These are phyloP conservation scores for Xylaria grammica DNA, from an alignment of 495 filamentous ascomycete genomes.

Conservation along the genomic window DNA sequence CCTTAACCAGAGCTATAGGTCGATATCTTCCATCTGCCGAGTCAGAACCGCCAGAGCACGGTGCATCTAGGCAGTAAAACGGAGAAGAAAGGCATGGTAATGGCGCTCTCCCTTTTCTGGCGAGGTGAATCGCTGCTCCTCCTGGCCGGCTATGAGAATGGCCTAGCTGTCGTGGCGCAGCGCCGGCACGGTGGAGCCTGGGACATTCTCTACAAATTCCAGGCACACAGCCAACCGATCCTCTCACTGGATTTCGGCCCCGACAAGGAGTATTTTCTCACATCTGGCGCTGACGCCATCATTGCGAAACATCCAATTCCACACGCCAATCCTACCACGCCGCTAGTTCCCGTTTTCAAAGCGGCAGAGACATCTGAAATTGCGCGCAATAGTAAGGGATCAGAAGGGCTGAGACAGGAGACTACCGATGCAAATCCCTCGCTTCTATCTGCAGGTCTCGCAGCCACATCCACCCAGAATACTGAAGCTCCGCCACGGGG, in stretches of 20 bases:
- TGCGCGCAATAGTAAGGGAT: constrained; percentile 3
- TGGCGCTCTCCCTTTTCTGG: constrained; percentile 74
- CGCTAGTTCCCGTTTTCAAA: constrained; percentile 12
- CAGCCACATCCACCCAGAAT: constrained; percentile 23
- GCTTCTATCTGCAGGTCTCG: constrained; percentile 35
- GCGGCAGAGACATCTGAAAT: not conserved
- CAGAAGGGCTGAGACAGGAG: not conserved
- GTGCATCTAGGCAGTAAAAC: constrained; percentile 59
- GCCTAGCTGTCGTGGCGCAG: constrained; percentile 66
- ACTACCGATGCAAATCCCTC: constrained; percentile 22
- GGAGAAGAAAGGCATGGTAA: constrained; percentile 84
- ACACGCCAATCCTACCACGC: constrained; percentile 7
- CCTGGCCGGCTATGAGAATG: constrained; percentile 86
- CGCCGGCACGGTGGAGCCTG: constrained; percentile 50
- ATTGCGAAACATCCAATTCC: constrained; percentile 61
- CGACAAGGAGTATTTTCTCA: constrained; percentile 66
- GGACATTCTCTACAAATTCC: constrained; percentile 66
- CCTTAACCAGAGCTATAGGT: constrained; percentile 52
- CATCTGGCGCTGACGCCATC: constrained; percentile 77
- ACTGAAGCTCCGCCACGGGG: constrained; percentile 12
- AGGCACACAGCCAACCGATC: constrained; percentile 81
- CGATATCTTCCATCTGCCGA: constrained; percentile 86
- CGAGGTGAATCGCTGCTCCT: constrained; percentile 51
- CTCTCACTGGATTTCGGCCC: constrained; percentile 76
- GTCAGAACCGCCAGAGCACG: constrained; percentile 68